A percentile compares a stretch with the other conserved stretches of the same genome.
These are phyloP conservation scores for Verticillium nonalfalfae DNA, from an alignment of 2,329 filamentous ascomycete species.

Conservation along the genomic window DNA sequence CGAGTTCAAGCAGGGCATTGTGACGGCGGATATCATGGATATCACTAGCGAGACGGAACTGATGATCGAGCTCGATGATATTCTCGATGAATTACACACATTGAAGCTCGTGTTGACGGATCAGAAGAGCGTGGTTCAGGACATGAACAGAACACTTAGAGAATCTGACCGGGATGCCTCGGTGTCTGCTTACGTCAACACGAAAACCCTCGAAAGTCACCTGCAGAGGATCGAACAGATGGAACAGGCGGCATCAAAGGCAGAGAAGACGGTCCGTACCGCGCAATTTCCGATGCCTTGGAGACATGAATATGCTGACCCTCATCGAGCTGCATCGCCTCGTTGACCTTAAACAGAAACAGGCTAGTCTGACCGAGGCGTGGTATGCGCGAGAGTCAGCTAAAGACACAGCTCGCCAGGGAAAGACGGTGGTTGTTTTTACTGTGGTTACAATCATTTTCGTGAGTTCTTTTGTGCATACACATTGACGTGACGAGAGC, in stretches of 20 bases:
- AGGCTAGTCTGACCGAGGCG: slow-evolving; percentile 5
- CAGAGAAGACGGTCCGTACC: slow-evolving; percentile 14
- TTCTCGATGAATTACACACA: slow-evolving; percentile 7
- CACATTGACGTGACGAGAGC: not conserved
- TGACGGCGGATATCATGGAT: slow-evolving; percentile 17
- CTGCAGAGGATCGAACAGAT: slow-evolving; percentile 18
- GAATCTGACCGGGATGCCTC: slow-evolving; percentile 1
- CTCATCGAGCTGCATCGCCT: slow-evolving; percentile 4
- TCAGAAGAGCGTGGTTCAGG: slow-evolving; percentile 6
- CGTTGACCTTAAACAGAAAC: slow-evolving; percentile 8
- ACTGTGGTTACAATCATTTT: slow-evolving; percentile 13
- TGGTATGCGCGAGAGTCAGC: slow-evolving; percentile 5
- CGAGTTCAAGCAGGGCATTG: slow-evolving; percentile 15
- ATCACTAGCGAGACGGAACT: slow-evolving; percentile 1
- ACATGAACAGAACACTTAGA: slow-evolving; percentile 12
- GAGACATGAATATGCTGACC: not conserved
- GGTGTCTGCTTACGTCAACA: not conserved
- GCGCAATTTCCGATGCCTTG: not conserved
- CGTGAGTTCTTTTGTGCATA: slow-evolving; percentile 5
- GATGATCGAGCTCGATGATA: slow-evolving; percentile 8
- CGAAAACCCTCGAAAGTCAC: slow-evolving; percentile 12
- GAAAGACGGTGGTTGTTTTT: slow-evolving; percentile 11
- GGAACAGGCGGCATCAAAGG: slow-evolving; percentile 14
- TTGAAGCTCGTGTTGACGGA: slow-evolving; percentile 5
- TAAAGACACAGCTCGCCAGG: slow-evolving; percentile 6